These are phyloP conservation scores for Biscogniauxia mediterranea DNA, from an alignment of 2,329 filamentous ascomycete species.

Conservation along the genomic window DNA sequence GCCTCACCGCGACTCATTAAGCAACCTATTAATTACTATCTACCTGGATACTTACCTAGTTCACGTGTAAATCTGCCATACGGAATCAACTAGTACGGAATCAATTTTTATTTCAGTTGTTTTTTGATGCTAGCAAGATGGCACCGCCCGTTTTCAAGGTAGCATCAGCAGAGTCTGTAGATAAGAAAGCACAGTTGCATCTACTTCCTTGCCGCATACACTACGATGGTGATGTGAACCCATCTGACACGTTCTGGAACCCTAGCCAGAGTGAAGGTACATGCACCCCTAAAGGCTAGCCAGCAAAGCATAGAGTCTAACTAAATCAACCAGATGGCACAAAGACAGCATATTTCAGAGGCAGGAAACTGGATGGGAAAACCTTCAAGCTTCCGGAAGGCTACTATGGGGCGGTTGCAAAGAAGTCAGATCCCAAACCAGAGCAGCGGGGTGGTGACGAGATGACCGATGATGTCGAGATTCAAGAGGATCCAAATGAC, in stretches of 20 bases:
- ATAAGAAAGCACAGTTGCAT: constrained; percentile 39
- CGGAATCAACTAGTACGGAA: too few relatives aligned
- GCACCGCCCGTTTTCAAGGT: constrained; percentile 28
- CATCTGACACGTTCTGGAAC: constrained; percentile 67
- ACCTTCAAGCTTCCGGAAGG: constrained; percentile 64
- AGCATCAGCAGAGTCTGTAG: constrained; percentile 12
- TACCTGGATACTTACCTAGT: too few relatives aligned
- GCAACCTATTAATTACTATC: neutral
- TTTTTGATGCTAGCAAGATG: constrained; percentile 20
- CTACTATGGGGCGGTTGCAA: constrained; percentile 65
- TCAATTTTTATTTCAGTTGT: too few relatives aligned
- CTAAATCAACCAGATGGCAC: constrained; percentile 43
- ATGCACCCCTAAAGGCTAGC: constrained; percentile 23
- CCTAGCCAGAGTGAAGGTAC: constrained; percentile 50
- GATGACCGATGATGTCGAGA: constrained; percentile 38
- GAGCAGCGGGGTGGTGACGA: constrained; percentile 26
- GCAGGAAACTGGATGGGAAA: constrained; percentile 73
- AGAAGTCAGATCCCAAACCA: constrained; percentile 41
- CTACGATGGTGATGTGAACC: constrained; percentile 70
- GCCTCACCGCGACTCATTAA: neutral
- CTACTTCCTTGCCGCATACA: constrained; percentile 79
- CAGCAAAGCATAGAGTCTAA: constrained; percentile 6
- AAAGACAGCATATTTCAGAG: constrained; percentile 69
- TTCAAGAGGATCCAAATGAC: constrained; percentile 44
- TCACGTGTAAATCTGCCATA: neutral